phyloP scores from a whole-genome alignment of 345 rosid species.

The Adansonia digitata region DNA sequence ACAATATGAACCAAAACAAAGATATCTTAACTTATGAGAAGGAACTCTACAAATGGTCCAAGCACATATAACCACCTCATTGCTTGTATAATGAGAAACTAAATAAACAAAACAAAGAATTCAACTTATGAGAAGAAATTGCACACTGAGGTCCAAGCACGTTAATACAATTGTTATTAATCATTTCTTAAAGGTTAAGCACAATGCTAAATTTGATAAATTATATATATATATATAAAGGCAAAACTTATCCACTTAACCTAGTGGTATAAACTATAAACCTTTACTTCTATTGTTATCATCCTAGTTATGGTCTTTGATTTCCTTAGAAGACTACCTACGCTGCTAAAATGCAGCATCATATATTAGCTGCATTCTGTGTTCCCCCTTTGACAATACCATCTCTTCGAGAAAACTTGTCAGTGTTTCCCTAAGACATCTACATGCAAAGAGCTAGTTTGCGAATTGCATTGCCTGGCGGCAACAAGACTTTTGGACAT shows the following conservation, averaged over 20 bases:
- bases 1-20: neutral
- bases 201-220: neutral
- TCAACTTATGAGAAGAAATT: neutral
- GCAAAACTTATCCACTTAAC: neutral
- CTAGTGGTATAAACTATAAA: neutral
- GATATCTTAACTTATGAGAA: neutral
- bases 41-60: neutral
- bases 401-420: neutral
- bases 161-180: neutral
- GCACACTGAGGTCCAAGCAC: neutral
- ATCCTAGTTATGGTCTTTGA: neutral
- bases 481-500: neutral
- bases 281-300: neutral
- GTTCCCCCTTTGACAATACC: neutral
- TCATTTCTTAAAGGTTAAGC: neutral
- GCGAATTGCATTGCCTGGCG: neutral
- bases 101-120: neutral
- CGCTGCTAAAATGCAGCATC: neutral
- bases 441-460: neutral
- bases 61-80: neutral
- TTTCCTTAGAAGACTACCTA: neutral
- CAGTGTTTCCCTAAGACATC: neutral
- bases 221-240: too few species aligned
- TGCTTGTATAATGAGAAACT: neutral
- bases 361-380: neutral